These are phyloP conservation scores for Nakaseomyces nivariensis DNA, from an alignment of 1,139 yeast species.

Conservation along the genomic window DNA sequence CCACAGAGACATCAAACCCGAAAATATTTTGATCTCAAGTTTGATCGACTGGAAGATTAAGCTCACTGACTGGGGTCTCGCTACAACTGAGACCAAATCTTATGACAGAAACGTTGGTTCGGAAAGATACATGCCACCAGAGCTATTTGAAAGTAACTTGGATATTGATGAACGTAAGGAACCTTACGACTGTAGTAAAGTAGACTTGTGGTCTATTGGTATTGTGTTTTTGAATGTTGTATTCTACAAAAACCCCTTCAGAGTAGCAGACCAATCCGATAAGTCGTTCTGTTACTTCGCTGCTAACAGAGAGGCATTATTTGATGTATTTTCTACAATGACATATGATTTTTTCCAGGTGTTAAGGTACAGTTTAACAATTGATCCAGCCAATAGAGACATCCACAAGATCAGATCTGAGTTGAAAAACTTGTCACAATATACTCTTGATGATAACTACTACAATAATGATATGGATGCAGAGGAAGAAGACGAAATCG, in stretches of 20 bases:
- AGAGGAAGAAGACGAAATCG: constrained; percentile 31
- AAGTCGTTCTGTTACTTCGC: constrained; percentile 83
- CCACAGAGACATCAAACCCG: constrained; percentile 88
- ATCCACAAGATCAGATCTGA: constrained; percentile 51
- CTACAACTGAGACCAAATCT: constrained; percentile 55
- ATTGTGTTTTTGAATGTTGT: constrained; percentile 75
- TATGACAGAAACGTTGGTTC: constrained; percentile 87
- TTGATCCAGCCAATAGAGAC: constrained; percentile 82
- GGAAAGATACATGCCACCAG: constrained; percentile 97
- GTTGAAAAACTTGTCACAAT: constrained; percentile 47
- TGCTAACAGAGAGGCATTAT: constrained; percentile 75
- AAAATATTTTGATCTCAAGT: constrained; percentile 67
- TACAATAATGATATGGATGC: constrained; percentile 36
- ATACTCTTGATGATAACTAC: constrained; percentile 79
- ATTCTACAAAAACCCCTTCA: constrained; percentile 85
- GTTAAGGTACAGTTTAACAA: constrained; percentile 63
- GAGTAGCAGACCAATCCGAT: constrained; percentile 74
- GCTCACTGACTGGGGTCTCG: constrained; percentile 87
- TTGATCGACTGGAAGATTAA: constrained; percentile 63
- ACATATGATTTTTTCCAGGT: constrained; percentile 79
- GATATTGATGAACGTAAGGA: constrained; percentile 37
- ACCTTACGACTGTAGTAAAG: constrained; percentile 73
- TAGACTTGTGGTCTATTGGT: constrained; percentile 91
- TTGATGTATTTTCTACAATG: constrained; percentile 88
- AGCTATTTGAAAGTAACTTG: constrained; percentile 48